A percentile compares a stretch with the other conserved stretches of the same genome.
These are phyloP conservation scores for Heterococcus sp. DNA, from an alignment of 108 stramenopile genomes.

Conservation along the genomic window DNA sequence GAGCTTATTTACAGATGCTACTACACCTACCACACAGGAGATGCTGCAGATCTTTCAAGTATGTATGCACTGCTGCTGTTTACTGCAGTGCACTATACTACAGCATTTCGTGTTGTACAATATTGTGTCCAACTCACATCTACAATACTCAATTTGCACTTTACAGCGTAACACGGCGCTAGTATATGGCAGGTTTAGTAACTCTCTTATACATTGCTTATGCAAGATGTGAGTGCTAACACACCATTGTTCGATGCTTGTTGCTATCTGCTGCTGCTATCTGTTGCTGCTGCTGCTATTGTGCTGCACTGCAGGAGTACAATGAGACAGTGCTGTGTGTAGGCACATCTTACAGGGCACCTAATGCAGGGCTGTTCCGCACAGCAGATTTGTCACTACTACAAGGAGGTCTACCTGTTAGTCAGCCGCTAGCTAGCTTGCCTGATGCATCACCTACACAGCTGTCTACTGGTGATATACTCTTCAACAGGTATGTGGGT, in stretches of 20 bases:
- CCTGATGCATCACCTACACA: constrained; percentile 12
- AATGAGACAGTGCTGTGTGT: constrained; percentile 41
- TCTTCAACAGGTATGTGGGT: constrained; percentile 14
- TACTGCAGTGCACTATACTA: no score
- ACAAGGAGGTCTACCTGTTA: constrained; percentile 29
- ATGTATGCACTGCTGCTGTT: background rate
- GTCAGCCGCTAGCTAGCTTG: constrained; percentile 27
- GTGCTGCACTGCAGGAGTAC: constrained; percentile 16
- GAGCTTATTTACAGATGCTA: constrained; percentile 89
- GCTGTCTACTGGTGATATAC: constrained; percentile 15
- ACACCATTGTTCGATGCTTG: no score
- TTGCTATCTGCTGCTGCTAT: no score
- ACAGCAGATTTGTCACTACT: constrained; percentile 40
- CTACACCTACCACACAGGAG: constrained; percentile 76
- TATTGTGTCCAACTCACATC: no score
- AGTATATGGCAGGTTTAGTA: no score
- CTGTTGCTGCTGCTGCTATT: no score
- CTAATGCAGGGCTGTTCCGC: constrained; percentile 39
- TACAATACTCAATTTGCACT: no score
- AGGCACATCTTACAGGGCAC: constrained; percentile 38
- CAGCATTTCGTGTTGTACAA: no score
- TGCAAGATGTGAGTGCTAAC: no score
- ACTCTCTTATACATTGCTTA: no score
- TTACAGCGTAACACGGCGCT: no score
- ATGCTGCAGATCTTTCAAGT: constrained; percentile 64